Percentiles rank a stretch among this genome's conserved stretches.
Conservation (phyloP, 2,329 filamentous ascomycete species). For the Camptophora hylomeconis region DNA sequence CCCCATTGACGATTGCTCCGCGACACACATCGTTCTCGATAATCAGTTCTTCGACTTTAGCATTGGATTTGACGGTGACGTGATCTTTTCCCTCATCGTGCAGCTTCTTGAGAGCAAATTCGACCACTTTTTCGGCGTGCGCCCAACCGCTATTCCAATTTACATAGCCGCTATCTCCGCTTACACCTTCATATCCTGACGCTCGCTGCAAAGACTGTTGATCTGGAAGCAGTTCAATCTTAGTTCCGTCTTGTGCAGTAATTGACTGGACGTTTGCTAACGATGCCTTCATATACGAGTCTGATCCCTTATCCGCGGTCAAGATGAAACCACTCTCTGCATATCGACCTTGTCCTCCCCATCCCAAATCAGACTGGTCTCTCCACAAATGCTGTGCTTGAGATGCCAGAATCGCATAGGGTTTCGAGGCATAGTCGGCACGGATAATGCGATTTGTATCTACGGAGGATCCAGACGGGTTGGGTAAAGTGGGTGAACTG, state of each 20-base stretch:
- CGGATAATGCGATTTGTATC: slow-evolving; percentile 51
- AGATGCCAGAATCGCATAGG: slow-evolving; percentile 62
- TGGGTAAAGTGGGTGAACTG: slow-evolving; percentile 39
- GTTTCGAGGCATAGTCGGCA: slow-evolving; percentile 67
- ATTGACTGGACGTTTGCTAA: slow-evolving; percentile 12
- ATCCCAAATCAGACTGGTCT: slow-evolving; percentile 16
- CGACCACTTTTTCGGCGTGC: slow-evolving; percentile 29
- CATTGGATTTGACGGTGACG: slow-evolving; percentile 24
- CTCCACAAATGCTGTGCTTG: slow-evolving; percentile 43
- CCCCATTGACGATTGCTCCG: slow-evolving; percentile 8
- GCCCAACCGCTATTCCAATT: slow-evolving; percentile 36
- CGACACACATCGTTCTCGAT: slow-evolving; percentile 5
- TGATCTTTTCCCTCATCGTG: slow-evolving; percentile 18
- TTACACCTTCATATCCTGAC: slow-evolving; percentile 11
- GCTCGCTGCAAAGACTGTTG: slow-evolving; percentile 10
- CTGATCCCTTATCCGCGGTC: slow-evolving; percentile 20
- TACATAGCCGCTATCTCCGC: slow-evolving; percentile 26
- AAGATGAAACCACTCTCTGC: slow-evolving; percentile 31
- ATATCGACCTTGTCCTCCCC: slow-evolving; percentile 31
- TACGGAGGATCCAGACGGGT: slow-evolving; percentile 45
- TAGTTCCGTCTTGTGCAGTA: slow-evolving; percentile 18
- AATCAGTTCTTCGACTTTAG: slow-evolving; percentile 20
- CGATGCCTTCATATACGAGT: slow-evolving; percentile 8
- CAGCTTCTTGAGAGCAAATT: slow-evolving; percentile 25
- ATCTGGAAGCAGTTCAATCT: slow-evolving; percentile 5